phyloP scores from a whole-genome alignment of 768 basidiomycete genomes.

The Xerocomellus chrysenteron region DNA sequence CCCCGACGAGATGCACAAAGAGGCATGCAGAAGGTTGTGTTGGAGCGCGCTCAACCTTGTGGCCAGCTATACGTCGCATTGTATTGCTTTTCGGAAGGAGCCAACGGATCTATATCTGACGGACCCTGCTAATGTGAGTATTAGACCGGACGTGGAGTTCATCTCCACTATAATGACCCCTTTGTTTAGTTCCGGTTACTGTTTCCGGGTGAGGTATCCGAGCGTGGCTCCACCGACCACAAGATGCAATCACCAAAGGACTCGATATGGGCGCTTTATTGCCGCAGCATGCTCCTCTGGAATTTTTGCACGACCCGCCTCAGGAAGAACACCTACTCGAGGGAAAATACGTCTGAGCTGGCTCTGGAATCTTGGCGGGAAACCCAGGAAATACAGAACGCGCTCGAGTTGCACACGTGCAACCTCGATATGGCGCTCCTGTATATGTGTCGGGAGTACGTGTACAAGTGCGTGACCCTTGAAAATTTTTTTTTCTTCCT shows the following conservation, averaged over 20 bases:
- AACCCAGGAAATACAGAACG: constrained; percentile 63
- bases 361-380: constrained; percentile 66
- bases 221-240: constrained; percentile 44
- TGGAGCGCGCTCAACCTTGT: constrained; percentile 74
- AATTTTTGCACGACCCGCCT: constrained; percentile 59
- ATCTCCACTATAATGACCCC: constrained; percentile 12
- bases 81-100: constrained; percentile 61
- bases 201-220: constrained; percentile 72
- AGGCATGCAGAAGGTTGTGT: constrained; percentile 73
- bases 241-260: constrained; percentile 64
- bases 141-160: constrained; percentile 2
- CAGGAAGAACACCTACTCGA: constrained; percentile 39
- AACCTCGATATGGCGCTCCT: constrained; percentile 67
- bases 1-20: constrained; percentile 53
- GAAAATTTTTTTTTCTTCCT: constrained; percentile 4
- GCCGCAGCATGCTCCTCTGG: constrained; percentile 81
- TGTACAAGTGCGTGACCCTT: constrained; percentile 61
- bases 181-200: constrained; percentile 42
- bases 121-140: constrained; percentile 65
- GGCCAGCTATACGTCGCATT: constrained; percentile 66
- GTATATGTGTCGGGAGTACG: constrained; percentile 66
- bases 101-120: constrained; percentile 57
- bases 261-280: constrained; percentile 79
- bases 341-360: constrained; percentile 57
- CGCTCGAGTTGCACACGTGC: constrained; percentile 66